These are phyloP conservation scores for Lasiodiplodia citricola DNA, from an alignment of 2,329 filamentous ascomycete species.

Conservation along the genomic window DNA sequence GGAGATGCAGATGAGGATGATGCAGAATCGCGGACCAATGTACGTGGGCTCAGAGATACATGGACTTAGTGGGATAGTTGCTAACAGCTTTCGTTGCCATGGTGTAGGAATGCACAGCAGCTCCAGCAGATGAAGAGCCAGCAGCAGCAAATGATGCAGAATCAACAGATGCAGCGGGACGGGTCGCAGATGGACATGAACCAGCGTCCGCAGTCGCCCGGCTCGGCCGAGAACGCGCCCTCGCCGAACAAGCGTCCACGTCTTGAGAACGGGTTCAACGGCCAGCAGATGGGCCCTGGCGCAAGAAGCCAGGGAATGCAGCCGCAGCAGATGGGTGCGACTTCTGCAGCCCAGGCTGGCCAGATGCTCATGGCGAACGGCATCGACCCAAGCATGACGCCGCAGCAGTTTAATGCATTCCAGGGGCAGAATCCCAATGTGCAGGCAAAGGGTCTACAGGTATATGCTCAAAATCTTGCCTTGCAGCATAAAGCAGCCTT, in stretches of 20 bases:
- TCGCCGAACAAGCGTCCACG: slow-evolving; percentile 91
- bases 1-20: slow-evolving; percentile 73
- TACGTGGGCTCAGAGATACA: slow-evolving; percentile 50
- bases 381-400: slow-evolving; percentile 77
- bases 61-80: background rate
- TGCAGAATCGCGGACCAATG: slow-evolving; percentile 79
- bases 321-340: slow-evolving; percentile 67
- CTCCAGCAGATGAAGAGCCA: slow-evolving; percentile 64
- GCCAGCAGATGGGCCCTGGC: slow-evolving; percentile 78
- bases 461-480: slow-evolving; percentile 83
- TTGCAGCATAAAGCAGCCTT: slow-evolving; percentile 82
- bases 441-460: slow-evolving; percentile 83
- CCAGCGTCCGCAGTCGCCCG: slow-evolving; percentile 77
- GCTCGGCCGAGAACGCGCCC: slow-evolving; percentile 82
- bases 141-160: slow-evolving; percentile 67
- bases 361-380: slow-evolving; percentile 70
- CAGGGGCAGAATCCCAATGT: slow-evolving; percentile 59
- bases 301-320: slow-evolving; percentile 75
- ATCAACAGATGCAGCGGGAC: slow-evolving; percentile 81
- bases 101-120: slow-evolving; percentile 63
- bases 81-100: slow-evolving; percentile 3
- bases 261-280: slow-evolving; percentile 78
- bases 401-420: slow-evolving; percentile 74
- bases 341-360: slow-evolving; percentile 59
- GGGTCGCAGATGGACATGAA: slow-evolving; percentile 86